Base-by-base conservation (phyloP, 1,284 basidiomycete species). In the Grifola frondosa region DNA sequence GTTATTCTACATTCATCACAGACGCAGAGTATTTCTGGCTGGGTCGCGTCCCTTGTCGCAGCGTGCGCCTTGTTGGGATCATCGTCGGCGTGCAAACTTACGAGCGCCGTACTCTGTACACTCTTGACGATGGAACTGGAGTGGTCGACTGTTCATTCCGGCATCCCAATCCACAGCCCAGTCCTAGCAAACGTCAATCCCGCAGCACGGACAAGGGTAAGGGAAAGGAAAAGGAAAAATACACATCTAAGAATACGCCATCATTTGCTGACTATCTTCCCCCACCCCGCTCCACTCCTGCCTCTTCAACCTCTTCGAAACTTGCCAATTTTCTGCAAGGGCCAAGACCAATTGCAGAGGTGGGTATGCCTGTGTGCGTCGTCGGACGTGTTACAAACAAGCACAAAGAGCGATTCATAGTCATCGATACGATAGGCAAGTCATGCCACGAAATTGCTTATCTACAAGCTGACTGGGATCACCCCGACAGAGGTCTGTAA, bases 81-180 rank as follows among this genome's bases (percentile, higher is more conserved):
- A 62, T 88, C 6, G 79, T 88, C 1, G 84, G 79, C 3, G 62
- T 84, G 5, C 71, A 75, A 42, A 61, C 69, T 0, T 80, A 77
- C 44, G 85, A 88, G 46, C 74, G 70, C 52, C 73, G 75, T 24
- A 68, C 78, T 10, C 54, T 80, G 0, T 88, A 88, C 56, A 33
- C 47, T 84, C 84, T 89, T 43, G 87, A 89, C 55, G 87, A 89
- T 55, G 83, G 84, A 6, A 83, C 84, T 0, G 76, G 67, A 17
- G 78, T 84, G 3, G 71, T 88, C 22, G 84, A 88, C 33, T 88
- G 85, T 50, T 55, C 70, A 3, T 68, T 77, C 49, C 66, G 65
- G 4, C 68, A 72, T 46, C 50, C 57, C 37, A 46, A 40, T 16
- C 38, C 1, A 25, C 35, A 34, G 44, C 30, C 41, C 6, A 48